Percentiles rank a stretch among this genome's conserved stretches.
These are phyloP conservation scores for Pyrenula aspistea DNA, from an alignment of 495 filamentous ascomycete species.

Conservation along the genomic window DNA sequence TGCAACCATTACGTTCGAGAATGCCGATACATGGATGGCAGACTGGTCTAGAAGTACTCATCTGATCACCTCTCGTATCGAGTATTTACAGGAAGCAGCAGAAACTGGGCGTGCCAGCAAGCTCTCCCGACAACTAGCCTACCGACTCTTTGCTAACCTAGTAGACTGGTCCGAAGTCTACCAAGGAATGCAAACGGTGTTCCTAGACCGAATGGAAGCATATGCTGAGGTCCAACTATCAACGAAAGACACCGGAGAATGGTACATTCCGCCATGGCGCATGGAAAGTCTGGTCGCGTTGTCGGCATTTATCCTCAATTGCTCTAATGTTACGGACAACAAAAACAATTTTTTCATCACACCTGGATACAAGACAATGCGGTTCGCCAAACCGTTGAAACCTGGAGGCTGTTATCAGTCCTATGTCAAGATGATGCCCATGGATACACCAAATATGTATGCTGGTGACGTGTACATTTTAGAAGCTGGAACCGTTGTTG, in stretches of 20 bases:
- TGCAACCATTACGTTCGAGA: conserved; percentile 9
- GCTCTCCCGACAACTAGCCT: conserved; percentile 6
- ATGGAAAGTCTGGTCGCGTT: conserved; percentile 32
- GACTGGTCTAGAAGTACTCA: conserved; percentile 18
- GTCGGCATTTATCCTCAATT: conserved; percentile 26
- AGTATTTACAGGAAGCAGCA: conserved; percentile 13
- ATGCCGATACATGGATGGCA: conserved; percentile 9
- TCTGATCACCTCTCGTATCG: conserved; percentile 19
- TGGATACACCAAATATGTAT: conserved; percentile 12
- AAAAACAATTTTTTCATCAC: conserved; percentile 23
- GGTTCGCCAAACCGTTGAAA: conserved; percentile 14
- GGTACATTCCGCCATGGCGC: conserved; percentile 23
- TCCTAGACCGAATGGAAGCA: conserved; percentile 26
- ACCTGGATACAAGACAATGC: conserved; percentile 48
- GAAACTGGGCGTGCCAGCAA: conserved; percentile 12
- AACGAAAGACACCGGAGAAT: conserved; percentile 13
- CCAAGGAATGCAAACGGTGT: conserved; percentile 24
- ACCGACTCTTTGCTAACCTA: conserved; percentile 22
- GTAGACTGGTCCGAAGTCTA: conserved; percentile 27
- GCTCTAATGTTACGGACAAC: conserved; percentile 13
- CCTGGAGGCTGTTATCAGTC: conserved; percentile 19
- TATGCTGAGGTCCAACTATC: conserved; percentile 24
- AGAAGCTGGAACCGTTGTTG: conserved; percentile 19
- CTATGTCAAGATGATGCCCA: conserved; percentile 30
- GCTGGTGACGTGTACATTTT: conserved; percentile 29